Base-by-base conservation (phyloP, 352 stramenopile genomes). In the Pythium folliculosum region DNA sequence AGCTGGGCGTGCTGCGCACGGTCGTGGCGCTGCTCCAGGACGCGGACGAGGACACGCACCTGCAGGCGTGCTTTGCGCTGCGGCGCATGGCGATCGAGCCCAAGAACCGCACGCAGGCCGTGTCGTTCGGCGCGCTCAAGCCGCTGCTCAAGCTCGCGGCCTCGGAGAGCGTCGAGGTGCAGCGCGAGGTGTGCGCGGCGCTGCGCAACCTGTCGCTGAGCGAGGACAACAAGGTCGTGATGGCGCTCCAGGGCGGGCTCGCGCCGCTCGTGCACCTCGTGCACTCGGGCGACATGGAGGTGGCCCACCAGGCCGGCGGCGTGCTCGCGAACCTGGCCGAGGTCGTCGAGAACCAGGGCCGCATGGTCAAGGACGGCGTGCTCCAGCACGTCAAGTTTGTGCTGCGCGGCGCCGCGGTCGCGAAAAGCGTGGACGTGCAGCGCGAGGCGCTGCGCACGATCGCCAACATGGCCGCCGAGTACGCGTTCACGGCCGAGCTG, bases 311-410 rank as follows among this genome's bases (percentile, higher is more conserved):
- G 65, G 80, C 85, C 0, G 91, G 84, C 37, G 92, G 94, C 23
- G 89, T 98, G 5, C 82, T 98, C 2, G 95, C 95, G 2, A 98
- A 98, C 60, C 77, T 98, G 12, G 94, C 94, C 1, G 94, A 98
- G 75, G 86, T 96, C 1, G 78, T 97, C 40, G 94, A 98, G 68
- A 99, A 99, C 75, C 96, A 99, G 69, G 86, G 90, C 21, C 72
- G 80, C 14, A 98, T 99, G 96, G 95, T 99, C 5, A 91, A 98
- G 44, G 79, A 95, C 63, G 97, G 96, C 45, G 86, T 98, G 27
- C 72, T 99, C 51, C 96, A 99, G 65, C 96, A 99, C 74, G 83
- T 99, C 21, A 98, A 98, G 77, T 98, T 97, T 63, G 87, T 98
- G 9, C 72, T 99, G 57, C 81, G 94, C 9, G 52, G 60, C 3